phyloP scores from a whole-genome alignment of 23 red algal genomes.

The Rhodosorus marinus region DNA sequence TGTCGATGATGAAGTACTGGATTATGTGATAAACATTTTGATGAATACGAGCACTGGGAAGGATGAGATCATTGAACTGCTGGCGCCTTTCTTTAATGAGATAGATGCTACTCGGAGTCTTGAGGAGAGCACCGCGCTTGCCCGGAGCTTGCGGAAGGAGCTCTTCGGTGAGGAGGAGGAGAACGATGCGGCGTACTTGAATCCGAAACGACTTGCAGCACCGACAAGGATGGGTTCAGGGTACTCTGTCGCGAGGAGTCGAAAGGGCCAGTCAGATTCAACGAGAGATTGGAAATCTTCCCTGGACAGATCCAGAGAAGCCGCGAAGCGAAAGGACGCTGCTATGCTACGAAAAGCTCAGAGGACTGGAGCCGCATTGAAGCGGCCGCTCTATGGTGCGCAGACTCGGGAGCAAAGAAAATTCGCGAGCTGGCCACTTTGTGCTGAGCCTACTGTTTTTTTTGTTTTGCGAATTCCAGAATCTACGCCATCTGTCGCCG shows the following conservation, averaged over 20 bases:
- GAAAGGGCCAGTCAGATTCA: not conserved
- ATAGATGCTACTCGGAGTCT: conserved; percentile 1
- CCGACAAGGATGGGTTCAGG: conserved; percentile 36
- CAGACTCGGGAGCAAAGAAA: too few species aligned
- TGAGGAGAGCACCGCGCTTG: conserved; percentile 1
- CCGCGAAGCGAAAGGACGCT: conserved; percentile 33
- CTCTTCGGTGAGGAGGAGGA: conserved; percentile 28
- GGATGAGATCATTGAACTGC: conserved; percentile 27
- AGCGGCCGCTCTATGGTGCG: too few species aligned
- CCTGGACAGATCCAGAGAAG: conserved; percentile 67
- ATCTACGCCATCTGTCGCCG: conserved; percentile 24
- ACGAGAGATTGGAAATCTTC: conserved; percentile 53
- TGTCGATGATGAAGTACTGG: conserved; percentile 26
- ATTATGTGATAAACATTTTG: conserved; percentile 18
- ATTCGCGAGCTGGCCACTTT: too few species aligned
- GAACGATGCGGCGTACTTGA: conserved; percentile 9
- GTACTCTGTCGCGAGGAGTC: not conserved
- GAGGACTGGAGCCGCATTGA: conserved; percentile 23
- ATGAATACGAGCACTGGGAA: conserved; percentile 17
- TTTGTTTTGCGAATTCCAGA: not conserved
- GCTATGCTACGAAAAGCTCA: conserved; percentile 26
- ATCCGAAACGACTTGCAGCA: conserved; percentile 17
- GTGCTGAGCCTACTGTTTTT: too few species aligned
- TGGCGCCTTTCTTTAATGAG: conserved; percentile 24
- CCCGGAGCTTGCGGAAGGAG: conserved; percentile 19